Evolutionary conservation across 371 early-diverging fungal genomes (phyloP), one percentile per base, ranked within the genome.

Genomic region (Conidiobolus incongruus): DNA sequence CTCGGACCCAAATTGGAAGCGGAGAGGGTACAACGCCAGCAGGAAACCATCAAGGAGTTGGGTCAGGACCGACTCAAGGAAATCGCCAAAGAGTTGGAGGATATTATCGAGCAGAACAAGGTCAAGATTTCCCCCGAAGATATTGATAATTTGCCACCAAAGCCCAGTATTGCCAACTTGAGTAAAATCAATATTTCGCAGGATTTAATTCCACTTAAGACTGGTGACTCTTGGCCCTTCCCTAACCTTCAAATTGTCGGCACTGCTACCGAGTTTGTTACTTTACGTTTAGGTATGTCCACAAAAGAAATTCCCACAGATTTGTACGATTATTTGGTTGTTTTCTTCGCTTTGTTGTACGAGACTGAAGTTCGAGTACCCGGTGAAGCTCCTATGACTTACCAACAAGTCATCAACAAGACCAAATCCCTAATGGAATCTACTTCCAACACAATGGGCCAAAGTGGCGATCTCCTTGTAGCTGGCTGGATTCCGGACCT

Each of bases 211-310:
- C 20, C 12, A 1, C 35, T 44, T 2, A 35, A 30, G 17, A 26
- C 38, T 15, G 30, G 43, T 1, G 50, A 46, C 0, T 37, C 51
- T 1, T 34, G 66, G 1, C 68, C 72, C 0, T 72, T 68, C 35
- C 40, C 48, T 0, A 37, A 56, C 3, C 55, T 58, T n/a, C 70
- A 73, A 44, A 47, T 75, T 10, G 63, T 77, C 10, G 47, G 59
- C 33, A 59, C 72, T 5, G 70, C 72, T 44, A 73, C 80, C 0
- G 59, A 59, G 33, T 76, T 77, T 45, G 51, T 59, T 1, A 59
- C 63, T 24, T 22, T 72, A 22, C 55, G 63, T 28, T 33, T 81
- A 3, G 66, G 63, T 32, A 50, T 81, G 2, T 63, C 72, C n/a
- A 42, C 65, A 11, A 46, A 47, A 2, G 40, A 38, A 16, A 40